These are phyloP conservation scores for Lodderomyces theae DNA, from an alignment of 1,139 yeast species.

Conservation along the genomic window DNA sequence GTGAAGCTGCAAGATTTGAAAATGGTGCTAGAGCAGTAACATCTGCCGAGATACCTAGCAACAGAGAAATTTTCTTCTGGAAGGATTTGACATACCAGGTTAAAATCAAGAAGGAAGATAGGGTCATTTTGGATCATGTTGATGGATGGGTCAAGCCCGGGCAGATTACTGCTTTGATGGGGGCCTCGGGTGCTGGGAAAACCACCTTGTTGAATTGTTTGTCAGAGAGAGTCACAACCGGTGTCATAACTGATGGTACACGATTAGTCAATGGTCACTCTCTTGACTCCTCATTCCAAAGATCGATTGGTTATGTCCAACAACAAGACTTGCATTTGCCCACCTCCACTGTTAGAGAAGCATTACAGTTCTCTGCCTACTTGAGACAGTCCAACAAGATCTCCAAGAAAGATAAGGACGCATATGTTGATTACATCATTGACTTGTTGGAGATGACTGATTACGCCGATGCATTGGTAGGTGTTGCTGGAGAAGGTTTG, in stretches of 20 bases:
- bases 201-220: conserved; percentile 33
- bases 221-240: conserved; percentile 33
- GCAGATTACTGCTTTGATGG: conserved; percentile 30
- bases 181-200: conserved; percentile 37
- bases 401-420: conserved; percentile 30
- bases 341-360: conserved; percentile 39
- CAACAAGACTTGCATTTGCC: conserved; percentile 41
- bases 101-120: conserved; percentile 58
- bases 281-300: conserved; percentile 32
- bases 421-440: conserved; percentile 35
- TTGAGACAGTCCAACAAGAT: conserved; percentile 33
- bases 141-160: conserved; percentile 59
- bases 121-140: conserved; percentile 62
- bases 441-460: conserved; percentile 35
- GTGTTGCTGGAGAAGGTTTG: conserved; percentile 42
- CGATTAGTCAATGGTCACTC: conserved; percentile 20
- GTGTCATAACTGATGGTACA: conserved; percentile 32
- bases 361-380: conserved; percentile 34
- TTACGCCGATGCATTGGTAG: conserved; percentile 39
- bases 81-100: conserved; percentile 72
- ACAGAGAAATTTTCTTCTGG: conserved; percentile 61
- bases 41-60: conserved; percentile 7
- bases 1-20: conserved; percentile 7
- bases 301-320: conserved; percentile 43
- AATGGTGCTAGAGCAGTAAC: background rate